Base-by-base conservation (phyloP, 2,329 filamentous ascomycete species). In the Purpureocillium takamizusanense region DNA sequence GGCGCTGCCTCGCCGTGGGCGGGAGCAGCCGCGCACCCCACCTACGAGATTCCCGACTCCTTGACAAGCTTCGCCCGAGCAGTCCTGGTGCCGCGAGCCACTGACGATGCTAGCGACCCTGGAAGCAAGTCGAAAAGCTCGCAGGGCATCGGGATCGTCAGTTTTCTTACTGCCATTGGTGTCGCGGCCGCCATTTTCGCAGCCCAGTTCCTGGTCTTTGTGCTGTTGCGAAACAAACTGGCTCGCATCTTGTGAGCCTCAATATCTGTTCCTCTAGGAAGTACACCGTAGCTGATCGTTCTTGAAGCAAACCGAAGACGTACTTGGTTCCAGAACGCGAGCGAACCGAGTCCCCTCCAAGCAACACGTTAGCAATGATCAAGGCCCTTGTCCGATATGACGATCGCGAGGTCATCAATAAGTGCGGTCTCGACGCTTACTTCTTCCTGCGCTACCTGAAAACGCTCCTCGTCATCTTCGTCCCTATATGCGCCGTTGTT, bases 371-470 rank as follows among this genome's bases (percentile, higher is more conserved):
- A 56, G 65, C 65, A 12, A 59, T 81, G 42, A 46, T 77, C 49
- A 55, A 74, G 60, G 56, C 66, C 67, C 46, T 94, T 70, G 70
- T 85, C 65, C 59, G 80, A 66, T 65, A 86, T 65, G 59, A 78
- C 68, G 74, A 86, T 44, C 72, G 86, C 11, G 86, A 94, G 50
- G 78, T 98, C 49, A 94, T 98, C 51, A 83, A 90, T 38, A 94
- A 95, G 61, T 95, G 90, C 50, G 92, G 92, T 14, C 75, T 98
- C 9, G 92, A 98, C 57, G 88, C 90, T 53, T 98, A 95, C 64
- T 95, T 97, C 67, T 98, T 98, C 60, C 72, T 98, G 1, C 84
- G 94, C 45, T 98, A 95, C 54, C 74, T 78, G 12, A 75, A 75
- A 47, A 74, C 54, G 59, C 76, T 97, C 5, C 74, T 97, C 32